Evolutionary conservation across 129 eudicot genomes (phyloP), one percentile per base, ranked within the genome.

Genomic region (Sambucus nigra): DNA sequence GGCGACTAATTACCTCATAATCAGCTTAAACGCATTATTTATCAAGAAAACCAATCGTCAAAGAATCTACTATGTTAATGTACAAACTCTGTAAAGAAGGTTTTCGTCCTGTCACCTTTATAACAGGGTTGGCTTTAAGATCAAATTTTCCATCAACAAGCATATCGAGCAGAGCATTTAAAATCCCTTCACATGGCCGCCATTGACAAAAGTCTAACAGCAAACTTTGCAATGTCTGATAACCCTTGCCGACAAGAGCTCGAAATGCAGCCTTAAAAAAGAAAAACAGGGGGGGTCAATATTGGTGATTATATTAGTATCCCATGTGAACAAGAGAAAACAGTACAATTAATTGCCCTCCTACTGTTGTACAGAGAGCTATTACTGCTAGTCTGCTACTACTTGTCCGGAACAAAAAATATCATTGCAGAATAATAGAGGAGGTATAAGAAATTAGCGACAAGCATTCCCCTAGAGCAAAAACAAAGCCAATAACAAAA

Each of bases 71-170:
- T 32, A 25, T 40, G 31, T 25, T 19, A 20, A 49, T 8, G 52
- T 25, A 38, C 23, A 58, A 57, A 25, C 35, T 19, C 2, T 61
- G 27, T 44, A 4, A 42, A 31, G 31, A 40, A 31, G 35, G 27
- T 55, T 44, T 52, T 12, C 38, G 52, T 25, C 33, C 59, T 55
- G 57, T 64, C 68, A 80, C 99, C 83, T 85, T 75, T 52, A 91
- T 85, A 40, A 76, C 76, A 55, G 80, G 73, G 64, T 60, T 77
- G 49, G 55, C 69, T 63, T 82, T 86, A 51, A 75, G 65, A 77
- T 86, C 95, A 67, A 91, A 86, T 31, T 82, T 86, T 28, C 99
- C 99, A 80, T 91, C 99, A 60, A 86, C 94, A 71, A 91, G 80
- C 99, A 91, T 79, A 70, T 86, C 99, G 13, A 91, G 91, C 66